Conservation (phyloP, 192 early-diverging fungal genomes). For the Coemansia sp. region DNA sequence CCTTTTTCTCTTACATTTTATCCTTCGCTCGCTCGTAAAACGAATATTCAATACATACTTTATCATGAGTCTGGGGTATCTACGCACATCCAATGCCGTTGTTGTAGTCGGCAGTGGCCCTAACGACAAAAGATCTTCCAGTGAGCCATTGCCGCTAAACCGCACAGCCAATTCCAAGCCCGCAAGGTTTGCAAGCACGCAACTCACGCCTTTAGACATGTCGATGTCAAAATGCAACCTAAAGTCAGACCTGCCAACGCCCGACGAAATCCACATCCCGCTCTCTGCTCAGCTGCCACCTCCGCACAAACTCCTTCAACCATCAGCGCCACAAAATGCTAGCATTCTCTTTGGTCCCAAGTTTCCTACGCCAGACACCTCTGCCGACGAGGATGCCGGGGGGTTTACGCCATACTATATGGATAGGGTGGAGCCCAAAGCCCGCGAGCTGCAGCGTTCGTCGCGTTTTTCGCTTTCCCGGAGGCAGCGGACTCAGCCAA, state of each 20-base stretch:
- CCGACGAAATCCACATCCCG: neutral
- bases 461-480: constrained; percentile 12
- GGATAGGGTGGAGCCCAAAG: constrained; percentile 30
- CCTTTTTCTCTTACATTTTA: too few relatives aligned
- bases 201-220: constrained; percentile 4
- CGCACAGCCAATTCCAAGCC: neutral
- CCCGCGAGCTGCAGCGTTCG: constrained; percentile 30
- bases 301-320: neutral
- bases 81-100: too few relatives aligned
- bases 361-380: constrained; percentile 17
- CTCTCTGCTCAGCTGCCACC: neutral
- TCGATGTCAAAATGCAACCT: neutral
- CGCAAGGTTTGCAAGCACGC: neutral
- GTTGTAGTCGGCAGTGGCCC: neutral
- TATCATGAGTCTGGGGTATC: too few relatives aligned
- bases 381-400: constrained; percentile 4
- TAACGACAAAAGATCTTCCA: constrained; percentile 4
- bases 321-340: neutral
- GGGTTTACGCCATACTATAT: constrained; percentile 44
- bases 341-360: constrained; percentile 11
- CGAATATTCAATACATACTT: too few relatives aligned
- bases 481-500: constrained; percentile 3
- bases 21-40: too few relatives aligned
- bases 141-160: constrained; percentile 2
- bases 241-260: constrained; percentile 1